Conservation (phyloP, 2,329 filamentous ascomycete species). For the Fusarium sp. region DNA sequence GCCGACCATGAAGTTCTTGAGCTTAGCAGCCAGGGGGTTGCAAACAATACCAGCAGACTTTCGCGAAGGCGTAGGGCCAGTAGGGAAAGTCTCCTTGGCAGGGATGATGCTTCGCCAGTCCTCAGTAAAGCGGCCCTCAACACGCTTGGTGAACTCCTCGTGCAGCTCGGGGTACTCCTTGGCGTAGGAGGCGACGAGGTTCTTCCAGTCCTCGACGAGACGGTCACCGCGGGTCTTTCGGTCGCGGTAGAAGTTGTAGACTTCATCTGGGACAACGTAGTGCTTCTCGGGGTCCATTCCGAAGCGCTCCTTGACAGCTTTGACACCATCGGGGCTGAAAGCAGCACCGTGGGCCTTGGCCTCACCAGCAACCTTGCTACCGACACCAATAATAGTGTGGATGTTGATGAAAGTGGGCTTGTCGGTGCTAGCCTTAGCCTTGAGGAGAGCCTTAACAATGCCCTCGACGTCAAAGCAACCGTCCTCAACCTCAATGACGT, state of each 20-base stretch:
- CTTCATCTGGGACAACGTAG: conserved; percentile 60
- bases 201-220: conserved; percentile 64
- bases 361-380: conserved; percentile 64
- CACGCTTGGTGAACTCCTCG: conserved; percentile 63
- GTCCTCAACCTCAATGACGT: conserved; percentile 68
- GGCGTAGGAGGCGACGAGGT: conserved; percentile 60
- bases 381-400: conserved; percentile 69
- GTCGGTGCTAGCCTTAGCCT: conserved; percentile 59
- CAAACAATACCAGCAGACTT: conserved; percentile 64
- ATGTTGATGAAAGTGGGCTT: conserved; percentile 73
- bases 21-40: conserved; percentile 66
- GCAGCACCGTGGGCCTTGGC: conserved; percentile 72
- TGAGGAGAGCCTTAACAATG: conserved; percentile 61
- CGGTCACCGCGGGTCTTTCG: conserved; percentile 60
- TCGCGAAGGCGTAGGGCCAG: conserved; percentile 63
- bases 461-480: conserved; percentile 65
- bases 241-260: conserved; percentile 67
- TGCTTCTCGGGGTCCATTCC: conserved; percentile 56
- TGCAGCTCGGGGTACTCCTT: conserved; percentile 65
- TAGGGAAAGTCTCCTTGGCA: conserved; percentile 60
- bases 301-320: conserved; percentile 54
- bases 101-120: conserved; percentile 67
- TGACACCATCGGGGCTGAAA: conserved; percentile 68
- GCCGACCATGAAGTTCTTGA: conserved; percentile 67
- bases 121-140: conserved; percentile 63